A percentile compares a stretch with the other conserved stretches of the same genome.
These are phyloP conservation scores for Paramecium octaurelia DNA, from an alignment of 73 alveolate species.

Conservation along the genomic window DNA sequence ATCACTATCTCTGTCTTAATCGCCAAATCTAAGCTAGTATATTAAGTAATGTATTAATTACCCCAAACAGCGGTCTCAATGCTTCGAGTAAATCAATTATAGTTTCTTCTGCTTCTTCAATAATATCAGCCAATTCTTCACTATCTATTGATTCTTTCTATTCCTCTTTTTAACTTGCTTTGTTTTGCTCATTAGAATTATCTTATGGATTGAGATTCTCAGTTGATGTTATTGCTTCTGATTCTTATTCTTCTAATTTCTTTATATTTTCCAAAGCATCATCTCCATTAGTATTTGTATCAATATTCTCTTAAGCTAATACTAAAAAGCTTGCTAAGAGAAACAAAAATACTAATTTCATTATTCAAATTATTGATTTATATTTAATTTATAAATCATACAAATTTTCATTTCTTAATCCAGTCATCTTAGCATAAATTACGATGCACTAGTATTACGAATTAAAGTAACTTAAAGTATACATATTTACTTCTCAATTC, in stretches of 20 bases:
- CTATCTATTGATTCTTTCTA: not conserved
- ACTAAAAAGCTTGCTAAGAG: not conserved
- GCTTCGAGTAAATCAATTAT: not conserved
- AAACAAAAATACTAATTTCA: not conserved
- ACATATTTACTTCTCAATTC: too few relatives aligned
- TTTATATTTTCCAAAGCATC: not conserved
- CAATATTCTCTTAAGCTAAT: not conserved
- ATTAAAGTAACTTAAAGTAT: too few relatives aligned
- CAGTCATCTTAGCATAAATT: conserved; percentile 76
- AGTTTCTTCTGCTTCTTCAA: not conserved
- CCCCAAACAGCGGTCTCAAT: conserved; percentile 38
- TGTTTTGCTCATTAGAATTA: not conserved
- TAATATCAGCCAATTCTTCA: not conserved
- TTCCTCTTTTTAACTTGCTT: not conserved
- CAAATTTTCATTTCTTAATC: conserved; percentile 50
- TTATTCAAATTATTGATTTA: not conserved
- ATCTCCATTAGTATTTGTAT: not conserved
- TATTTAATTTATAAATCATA: conserved; percentile 50
- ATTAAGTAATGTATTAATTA: not conserved
- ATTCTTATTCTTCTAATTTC: not conserved
- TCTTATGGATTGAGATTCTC: not conserved
- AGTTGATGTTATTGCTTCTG: not conserved
- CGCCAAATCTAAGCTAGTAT: not conserved
- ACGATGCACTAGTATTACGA: too few relatives aligned
- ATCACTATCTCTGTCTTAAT: not conserved